Percentiles rank a stretch among this genome's conserved stretches.
Evolutionary conservation across 768 basidiomycete species (phyloP).

Genomic region (Termitomyces titanicus): DNA sequence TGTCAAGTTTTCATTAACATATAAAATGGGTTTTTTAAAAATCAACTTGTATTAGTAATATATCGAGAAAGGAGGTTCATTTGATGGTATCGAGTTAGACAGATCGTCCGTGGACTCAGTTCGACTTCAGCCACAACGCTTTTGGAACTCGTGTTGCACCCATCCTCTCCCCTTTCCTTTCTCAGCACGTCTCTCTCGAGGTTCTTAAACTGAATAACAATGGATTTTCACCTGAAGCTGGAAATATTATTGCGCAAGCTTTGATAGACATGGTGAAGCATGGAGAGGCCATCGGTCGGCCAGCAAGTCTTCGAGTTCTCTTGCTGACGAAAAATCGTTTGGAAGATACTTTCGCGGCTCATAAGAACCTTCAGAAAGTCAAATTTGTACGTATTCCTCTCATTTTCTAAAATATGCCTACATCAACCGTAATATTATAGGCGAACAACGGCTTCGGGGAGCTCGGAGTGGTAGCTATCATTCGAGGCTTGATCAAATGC

Average conservation of each 20-base stretch:
- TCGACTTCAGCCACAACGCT: neutral
- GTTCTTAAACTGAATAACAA: neutral
- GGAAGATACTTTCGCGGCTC: conserved; percentile 1
- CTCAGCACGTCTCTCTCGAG: neutral
- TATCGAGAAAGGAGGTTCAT: too few species aligned
- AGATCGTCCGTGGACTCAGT: too few species aligned
- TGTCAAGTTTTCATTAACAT: too few species aligned
- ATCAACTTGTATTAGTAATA: too few species aligned
- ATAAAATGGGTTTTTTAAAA: too few species aligned
- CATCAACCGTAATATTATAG: neutral
- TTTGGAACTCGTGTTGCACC: neutral
- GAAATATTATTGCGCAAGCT: neutral
- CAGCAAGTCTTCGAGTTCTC: neutral
- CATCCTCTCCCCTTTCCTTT: neutral
- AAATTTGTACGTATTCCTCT: neutral
- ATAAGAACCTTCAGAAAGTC: neutral
- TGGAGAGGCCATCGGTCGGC: neutral
- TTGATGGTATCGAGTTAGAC: too few species aligned
- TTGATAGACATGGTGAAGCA: neutral
- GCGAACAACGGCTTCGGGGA: neutral
- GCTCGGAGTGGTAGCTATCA: neutral
- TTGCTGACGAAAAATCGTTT: neutral
- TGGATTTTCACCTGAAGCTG: neutral
- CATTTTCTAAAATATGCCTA: neutral
- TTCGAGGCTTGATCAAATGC: neutral